phyloP scores from a whole-genome alignment of 352 stramenopile species.

The Pythium oligandrum region DNA sequence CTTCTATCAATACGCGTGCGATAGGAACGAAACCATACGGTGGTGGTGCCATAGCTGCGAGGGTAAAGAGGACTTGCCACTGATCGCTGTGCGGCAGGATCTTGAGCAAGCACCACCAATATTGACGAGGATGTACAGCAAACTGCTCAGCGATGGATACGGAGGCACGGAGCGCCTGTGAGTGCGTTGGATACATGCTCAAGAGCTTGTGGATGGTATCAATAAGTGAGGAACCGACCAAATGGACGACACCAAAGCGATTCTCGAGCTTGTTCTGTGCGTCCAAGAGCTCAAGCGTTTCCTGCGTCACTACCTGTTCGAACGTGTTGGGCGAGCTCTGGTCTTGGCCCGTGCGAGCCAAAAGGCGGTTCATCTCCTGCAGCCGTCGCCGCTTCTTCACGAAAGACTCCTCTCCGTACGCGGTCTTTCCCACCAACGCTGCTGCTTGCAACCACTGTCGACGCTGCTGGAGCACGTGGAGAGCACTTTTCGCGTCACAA shows the following conservation, averaged over 20 bases:
- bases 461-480: constrained; percentile 23
- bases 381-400: constrained; percentile 33
- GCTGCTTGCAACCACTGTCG: constrained; percentile 29
- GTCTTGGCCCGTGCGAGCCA: constrained; percentile 9
- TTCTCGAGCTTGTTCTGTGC: constrained; percentile 36
- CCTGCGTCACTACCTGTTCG: constrained; percentile 40
- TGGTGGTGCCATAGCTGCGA: constrained; percentile 30
- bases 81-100: constrained; percentile 39
- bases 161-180: constrained; percentile 26
- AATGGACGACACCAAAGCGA: constrained; percentile 24
- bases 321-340: constrained; percentile 31
- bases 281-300: constrained; percentile 40
- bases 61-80: constrained; percentile 37
- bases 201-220: constrained; percentile 62
- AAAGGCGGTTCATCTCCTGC: constrained; percentile 29
- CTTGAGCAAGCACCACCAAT: constrained; percentile 47
- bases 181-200: constrained; percentile 35
- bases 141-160: constrained; percentile 40
- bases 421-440: constrained; percentile 31
- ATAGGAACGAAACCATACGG: constrained; percentile 40
- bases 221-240: constrained; percentile 47
- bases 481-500: constrained; percentile 23
- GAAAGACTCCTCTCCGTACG: constrained; percentile 41
- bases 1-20: constrained; percentile 43
- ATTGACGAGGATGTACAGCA: constrained; percentile 39